Conservation (phyloP, 352 stramenopile species). For the Phytopythium vexans region DNA sequence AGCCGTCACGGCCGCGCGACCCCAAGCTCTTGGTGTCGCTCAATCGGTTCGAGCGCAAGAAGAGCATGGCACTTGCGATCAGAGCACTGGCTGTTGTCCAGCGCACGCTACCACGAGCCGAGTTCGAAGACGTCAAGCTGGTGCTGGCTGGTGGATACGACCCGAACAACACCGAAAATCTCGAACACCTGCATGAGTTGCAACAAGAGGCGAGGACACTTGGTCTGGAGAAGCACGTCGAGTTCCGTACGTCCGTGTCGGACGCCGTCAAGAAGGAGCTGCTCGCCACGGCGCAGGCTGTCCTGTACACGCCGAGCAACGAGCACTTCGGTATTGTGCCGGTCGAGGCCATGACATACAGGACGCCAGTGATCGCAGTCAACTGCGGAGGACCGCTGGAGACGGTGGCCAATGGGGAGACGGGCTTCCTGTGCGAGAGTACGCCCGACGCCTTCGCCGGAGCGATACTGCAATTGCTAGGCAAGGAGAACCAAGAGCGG, state of each 20-base stretch:
- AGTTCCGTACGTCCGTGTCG: conserved; percentile 88
- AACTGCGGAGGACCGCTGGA: conserved; percentile 95
- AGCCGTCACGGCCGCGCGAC: conserved; percentile 27
- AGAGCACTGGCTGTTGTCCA: conserved; percentile 70
- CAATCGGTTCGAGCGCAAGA: conserved; percentile 99
- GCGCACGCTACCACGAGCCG: conserved; percentile 23
- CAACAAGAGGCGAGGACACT: conserved; percentile 47
- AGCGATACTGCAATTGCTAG: conserved; percentile 61
- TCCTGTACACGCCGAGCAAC: conserved; percentile 96
- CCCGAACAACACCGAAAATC: conserved; percentile 94
- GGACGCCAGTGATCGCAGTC: conserved; percentile 93
- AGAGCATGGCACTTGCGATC: conserved; percentile 92
- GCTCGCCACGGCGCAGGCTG: conserved; percentile 76
- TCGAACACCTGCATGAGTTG: conserved; percentile 92
- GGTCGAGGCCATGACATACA: conserved; percentile 96
- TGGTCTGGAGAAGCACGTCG: conserved; percentile 55
- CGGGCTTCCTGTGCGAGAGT: conserved; percentile 77
- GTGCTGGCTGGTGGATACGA: conserved; percentile 97
- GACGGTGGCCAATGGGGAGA: conserved; percentile 90
- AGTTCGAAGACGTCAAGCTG: conserved; percentile 73
- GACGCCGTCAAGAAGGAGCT: conserved; percentile 87
- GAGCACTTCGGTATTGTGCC: conserved; percentile 99
- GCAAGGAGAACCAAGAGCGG: conserved; percentile 14
- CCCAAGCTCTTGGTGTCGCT: conserved; percentile 91
- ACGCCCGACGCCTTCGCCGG: conserved; percentile 53